Evolutionary conservation across 148 eudicot genomes (phyloP), one percentile per base, ranked within the genome.

Genomic region (Talinum fruticosum): DNA sequence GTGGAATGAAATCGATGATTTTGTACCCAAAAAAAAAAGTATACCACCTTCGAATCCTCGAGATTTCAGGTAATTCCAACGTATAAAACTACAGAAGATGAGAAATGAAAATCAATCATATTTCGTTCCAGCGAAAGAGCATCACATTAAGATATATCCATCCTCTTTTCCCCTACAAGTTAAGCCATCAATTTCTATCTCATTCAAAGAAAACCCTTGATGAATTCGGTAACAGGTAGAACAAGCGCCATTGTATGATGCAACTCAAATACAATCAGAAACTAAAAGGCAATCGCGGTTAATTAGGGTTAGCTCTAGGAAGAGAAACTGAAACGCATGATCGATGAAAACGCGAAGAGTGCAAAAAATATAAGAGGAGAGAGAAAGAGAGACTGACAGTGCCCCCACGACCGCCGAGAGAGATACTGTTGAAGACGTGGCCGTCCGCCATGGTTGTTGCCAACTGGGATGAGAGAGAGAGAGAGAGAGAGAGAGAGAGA

Each of bases 361-460:
- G 18, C 1, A 41, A 76, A 35, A 8, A 33, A 14, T 28, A 66
- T 19, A 59, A 62, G 36, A 28, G 68, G 16, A 38, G 33, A 30
- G 69, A 35, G 65, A 66, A 73, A 49, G 64, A 59, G 34, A 66
- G 61, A 80, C 88, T 89, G 29, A 96, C 97, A 34, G 89, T 87
- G 83, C 97, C 99, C 45, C 99, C 97, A 61, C 97, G 97, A 72
- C 97, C 99, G 30, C 92, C 89, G n/a, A 93, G 97, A 57, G 97
- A 90, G 78, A 96, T 90, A 81, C 75, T 87, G 87, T 87, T 93
- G 87, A 93, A 96, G 64, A 74, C 81, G 45, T 93, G 97, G 67
- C 94, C 96, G 19, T 96, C 99, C 75, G 89, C 86, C 97, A 91
- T 93, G 6, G 80, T 72, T 76, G 73, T 33, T 21, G 12, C 8